Conservation (phyloP, 306 rosid species). For the Quillaja saponaria region DNA sequence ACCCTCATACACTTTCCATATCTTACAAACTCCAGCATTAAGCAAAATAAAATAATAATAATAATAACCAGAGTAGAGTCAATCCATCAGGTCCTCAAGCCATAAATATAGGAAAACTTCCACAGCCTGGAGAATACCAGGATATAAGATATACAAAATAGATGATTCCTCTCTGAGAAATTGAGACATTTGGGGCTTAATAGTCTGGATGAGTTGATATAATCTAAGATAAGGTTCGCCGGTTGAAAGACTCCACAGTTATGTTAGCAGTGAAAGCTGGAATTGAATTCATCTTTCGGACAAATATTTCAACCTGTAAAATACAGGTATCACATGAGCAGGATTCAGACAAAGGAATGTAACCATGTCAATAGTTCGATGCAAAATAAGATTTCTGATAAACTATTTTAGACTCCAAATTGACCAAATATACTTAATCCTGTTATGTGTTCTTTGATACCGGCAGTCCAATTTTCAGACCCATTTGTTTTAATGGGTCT, state of each 20-base stretch:
- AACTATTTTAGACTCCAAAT: too few species aligned
- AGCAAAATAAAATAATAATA: neutral
- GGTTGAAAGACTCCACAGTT: conserved; percentile 93
- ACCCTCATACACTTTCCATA: too few species aligned
- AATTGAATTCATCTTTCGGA: conserved; percentile 84
- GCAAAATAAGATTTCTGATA: conserved; percentile 18
- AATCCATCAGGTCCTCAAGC: conserved; percentile 3
- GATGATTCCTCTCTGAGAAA: conserved; percentile 29
- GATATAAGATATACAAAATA: conserved; percentile 15
- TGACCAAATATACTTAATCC: too few species aligned
- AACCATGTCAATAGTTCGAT: conserved; percentile 23
- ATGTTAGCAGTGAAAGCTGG: conserved; percentile 97
- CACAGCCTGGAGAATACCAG: conserved; percentile 16
- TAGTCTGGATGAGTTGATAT: too few species aligned
- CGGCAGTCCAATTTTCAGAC: neutral
- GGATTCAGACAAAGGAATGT: conserved; percentile 2
- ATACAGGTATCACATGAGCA: conserved; percentile 17
- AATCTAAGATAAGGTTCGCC: conserved; percentile 67
- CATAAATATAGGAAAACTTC: conserved; percentile 6
- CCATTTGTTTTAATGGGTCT: conserved; percentile 7
- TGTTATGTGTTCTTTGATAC: too few species aligned
- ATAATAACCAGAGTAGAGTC: too few species aligned
- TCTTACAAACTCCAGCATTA: conserved; percentile 14
- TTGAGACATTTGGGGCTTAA: too few species aligned
- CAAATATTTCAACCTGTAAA: conserved; percentile 85